phyloP scores from a whole-genome alignment of 2,329 filamentous ascomycete species.

The Cytospora mali region DNA sequence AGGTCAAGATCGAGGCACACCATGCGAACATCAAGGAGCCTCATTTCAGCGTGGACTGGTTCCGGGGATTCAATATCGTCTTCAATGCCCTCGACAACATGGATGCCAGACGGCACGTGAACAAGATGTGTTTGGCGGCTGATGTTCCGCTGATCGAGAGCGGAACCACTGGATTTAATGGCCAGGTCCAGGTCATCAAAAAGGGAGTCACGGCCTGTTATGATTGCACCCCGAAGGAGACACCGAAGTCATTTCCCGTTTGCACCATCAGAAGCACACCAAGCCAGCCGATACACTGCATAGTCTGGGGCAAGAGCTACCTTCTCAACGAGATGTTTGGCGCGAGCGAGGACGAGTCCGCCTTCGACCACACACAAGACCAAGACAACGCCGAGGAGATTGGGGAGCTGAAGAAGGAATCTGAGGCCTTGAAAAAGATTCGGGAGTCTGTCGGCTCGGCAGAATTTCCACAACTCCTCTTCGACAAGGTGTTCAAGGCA shows the following conservation, averaged over 20 bases:
- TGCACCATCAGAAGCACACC: constrained; percentile 97
- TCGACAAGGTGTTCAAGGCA: constrained; percentile 87
- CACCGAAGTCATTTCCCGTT: constrained; percentile 90
- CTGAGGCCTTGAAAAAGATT: constrained; percentile 80
- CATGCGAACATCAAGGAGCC: constrained; percentile 94
- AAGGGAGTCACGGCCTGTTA: constrained; percentile 93
- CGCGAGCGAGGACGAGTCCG: constrained; percentile 80
- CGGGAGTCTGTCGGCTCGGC: constrained; percentile 77
- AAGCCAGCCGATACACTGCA: constrained; percentile 96
- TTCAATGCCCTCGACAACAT: constrained; percentile 98
- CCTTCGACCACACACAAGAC: constrained; percentile 78
- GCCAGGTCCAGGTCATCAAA: constrained; percentile 95
- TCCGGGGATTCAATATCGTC: constrained; percentile 77
- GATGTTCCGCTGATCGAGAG: constrained; percentile 92
- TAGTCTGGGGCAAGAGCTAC: constrained; percentile 98
- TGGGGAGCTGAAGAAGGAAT: constrained; percentile 81
- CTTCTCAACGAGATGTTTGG: constrained; percentile 94
- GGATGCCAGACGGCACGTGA: constrained; percentile 91
- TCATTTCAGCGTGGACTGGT: constrained; percentile 87
- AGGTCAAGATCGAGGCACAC: constrained; percentile 82
- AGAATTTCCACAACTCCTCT: constrained; percentile 77
- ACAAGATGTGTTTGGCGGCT: constrained; percentile 94
- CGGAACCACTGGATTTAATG: constrained; percentile 96
- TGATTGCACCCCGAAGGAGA: constrained; percentile 87
- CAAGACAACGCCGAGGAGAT: constrained; percentile 87